These are phyloP conservation scores for Tolypocladium endophyticum DNA, from an alignment of 2,329 filamentous ascomycete species.

Conservation along the genomic window DNA sequence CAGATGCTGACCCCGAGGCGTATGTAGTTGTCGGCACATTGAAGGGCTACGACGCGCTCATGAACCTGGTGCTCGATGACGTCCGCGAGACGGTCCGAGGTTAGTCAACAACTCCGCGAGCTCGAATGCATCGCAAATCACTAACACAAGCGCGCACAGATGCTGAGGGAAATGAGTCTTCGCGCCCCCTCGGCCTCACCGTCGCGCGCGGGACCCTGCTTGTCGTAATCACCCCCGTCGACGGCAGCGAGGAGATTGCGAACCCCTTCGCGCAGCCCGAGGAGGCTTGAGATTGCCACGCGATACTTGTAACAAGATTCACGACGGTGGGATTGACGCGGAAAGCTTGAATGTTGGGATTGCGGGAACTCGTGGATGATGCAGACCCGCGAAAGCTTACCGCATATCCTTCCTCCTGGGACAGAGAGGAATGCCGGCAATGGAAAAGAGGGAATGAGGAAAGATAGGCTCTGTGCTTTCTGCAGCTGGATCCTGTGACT, in stretches of 20 bases:
- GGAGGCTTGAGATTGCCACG: conserved; percentile 36
- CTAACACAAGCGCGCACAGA: conserved; percentile 41
- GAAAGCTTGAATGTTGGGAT: neutral
- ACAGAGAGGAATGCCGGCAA: neutral
- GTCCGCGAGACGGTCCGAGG: conserved; percentile 84
- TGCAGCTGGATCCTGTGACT: neutral
- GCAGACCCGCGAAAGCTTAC: neutral
- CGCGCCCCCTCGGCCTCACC: conserved; percentile 71
- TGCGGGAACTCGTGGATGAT: neutral
- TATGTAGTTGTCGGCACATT: conserved; percentile 48
- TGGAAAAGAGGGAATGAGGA: neutral
- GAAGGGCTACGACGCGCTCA: conserved; percentile 93
- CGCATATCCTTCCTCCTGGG: neutral
- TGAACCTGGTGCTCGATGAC: conserved; percentile 95
- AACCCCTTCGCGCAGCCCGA: conserved; percentile 81
- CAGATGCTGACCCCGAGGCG: neutral
- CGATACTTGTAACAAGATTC: neutral
- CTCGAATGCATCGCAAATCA: too few relatives aligned
- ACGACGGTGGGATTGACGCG: neutral
- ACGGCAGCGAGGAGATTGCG: conserved; percentile 90
- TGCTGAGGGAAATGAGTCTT: conserved; percentile 81
- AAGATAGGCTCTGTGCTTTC: neutral
- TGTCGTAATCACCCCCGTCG: conserved; percentile 82
- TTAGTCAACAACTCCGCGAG: too few relatives aligned
- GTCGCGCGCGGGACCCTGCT: conserved; percentile 88